Base-by-base conservation (phyloP, 768 basidiomycete genomes). In the Tricholoma furcatifolium region DNA sequence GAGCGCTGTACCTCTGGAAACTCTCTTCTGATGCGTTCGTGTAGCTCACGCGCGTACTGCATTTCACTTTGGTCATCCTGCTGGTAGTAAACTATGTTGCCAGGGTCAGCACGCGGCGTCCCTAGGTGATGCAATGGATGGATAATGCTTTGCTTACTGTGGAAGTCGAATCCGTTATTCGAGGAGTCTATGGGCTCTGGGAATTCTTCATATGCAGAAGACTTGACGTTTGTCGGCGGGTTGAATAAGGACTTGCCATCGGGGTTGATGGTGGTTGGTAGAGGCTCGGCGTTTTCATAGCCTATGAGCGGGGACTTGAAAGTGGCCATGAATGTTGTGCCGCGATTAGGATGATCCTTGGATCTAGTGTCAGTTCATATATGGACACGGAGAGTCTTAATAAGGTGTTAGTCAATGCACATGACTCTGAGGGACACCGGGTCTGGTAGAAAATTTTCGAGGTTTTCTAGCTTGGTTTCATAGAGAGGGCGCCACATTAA, bases 161-260 rank as follows among this genome's bases (percentile, higher is more conserved):
- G 87, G 60, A 89, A 88, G 65, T 89, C 87, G 57, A 88, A 88
- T 0, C 82, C 85, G 43, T 84, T 79, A 44, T 79, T 78, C 31
- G 72, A 70, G 1, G 75, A 53, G 42, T 70, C 67, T 50, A 88
- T 82, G 6, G 83, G 85, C 8, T 73, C 53, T 0, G 81, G 82
- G 55, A 86, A 85, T 8, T 68, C 56, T 9, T 78, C 69, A 57
- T 88, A 88, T 0, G 77, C 74, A 1, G 70, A 20, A 0, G 87
- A 86, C 55, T 64, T 70, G 20, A 68, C 67, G 18, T 47, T 31
- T 2, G 66, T 69, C 1, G 80, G 76, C 0, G 69, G 68, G 60
- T 84, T 84, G 64, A 65, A 68, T 23, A 83, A 65, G 0, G 80
- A 83, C 61, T 83, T 84, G 36, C 81, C 81, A 51, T 85, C 83